These are phyloP conservation scores for Clitopilus hobsonii DNA, from an alignment of 768 basidiomycete species.

Conservation along the genomic window DNA sequence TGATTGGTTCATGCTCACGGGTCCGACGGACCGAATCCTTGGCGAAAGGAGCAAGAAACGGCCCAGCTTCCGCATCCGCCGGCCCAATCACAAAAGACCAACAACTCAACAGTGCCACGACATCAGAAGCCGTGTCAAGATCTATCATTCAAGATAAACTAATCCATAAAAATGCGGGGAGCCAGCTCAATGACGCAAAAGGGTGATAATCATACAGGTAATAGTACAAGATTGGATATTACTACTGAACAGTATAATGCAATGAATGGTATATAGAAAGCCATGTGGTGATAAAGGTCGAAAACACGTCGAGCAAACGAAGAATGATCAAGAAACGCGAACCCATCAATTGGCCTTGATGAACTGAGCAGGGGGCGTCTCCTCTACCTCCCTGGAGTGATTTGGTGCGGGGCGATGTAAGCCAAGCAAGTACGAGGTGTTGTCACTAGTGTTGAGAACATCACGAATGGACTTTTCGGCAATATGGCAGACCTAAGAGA, in stretches of 20 bases:
- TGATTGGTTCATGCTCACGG: constrained; percentile 11
- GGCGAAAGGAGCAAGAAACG: neutral
- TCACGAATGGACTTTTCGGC: constrained; percentile 67
- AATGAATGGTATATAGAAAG: constrained; percentile 6
- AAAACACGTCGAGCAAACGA: constrained; percentile 1
- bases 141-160: neutral
- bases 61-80: too few relatives aligned
- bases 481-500: constrained; percentile 56
- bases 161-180: neutral
- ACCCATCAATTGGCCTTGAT: constrained; percentile 40
- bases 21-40: neutral
- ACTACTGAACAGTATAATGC: constrained; percentile 12
- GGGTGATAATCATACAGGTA: constrained; percentile 12
- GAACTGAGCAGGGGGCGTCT: neutral
- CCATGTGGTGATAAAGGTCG: neutral
- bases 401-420: constrained; percentile 43
- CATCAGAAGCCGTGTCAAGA: neutral
- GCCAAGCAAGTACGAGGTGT: constrained; percentile 57
- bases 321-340: constrained; percentile 7
- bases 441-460: constrained; percentile 68
- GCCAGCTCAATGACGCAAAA: constrained; percentile 2
- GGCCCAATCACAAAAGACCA: neutral
- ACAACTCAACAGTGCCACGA: neutral
- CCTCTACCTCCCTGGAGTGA: constrained; percentile 5
- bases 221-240: constrained; percentile 4